Evolutionary conservation across 2,329 filamentous ascomycete genomes (phyloP), one percentile per base, ranked within the genome.

Genomic region (Fusarium subglutinans): DNA sequence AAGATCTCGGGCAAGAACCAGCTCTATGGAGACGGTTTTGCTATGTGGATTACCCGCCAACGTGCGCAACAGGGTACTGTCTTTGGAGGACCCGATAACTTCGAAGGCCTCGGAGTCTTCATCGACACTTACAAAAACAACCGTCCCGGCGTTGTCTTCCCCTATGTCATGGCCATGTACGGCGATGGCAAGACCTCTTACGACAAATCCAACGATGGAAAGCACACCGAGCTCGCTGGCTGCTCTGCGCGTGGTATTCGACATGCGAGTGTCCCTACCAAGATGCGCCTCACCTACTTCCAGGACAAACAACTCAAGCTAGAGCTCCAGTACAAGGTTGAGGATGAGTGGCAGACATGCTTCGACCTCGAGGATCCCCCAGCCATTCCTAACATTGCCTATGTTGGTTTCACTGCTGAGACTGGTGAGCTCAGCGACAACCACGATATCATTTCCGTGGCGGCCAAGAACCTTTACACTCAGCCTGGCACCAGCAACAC

Each of bases 91-190:
- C 87, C 89, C 37, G 96, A 99, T 84, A 90, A 90, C 74, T 99
- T 98, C 78, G 96, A 99, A 82, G 96, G 96, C 9, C 89, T 99
- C 53, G 96, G 95, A 62, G 89, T 99, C 83, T 98, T 98, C 86
- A 90, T 99, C 85, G 96, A 99, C 82, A 99, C 96, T 50, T 99
- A 99, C 89, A 99, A 99, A 91, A 99, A 99, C 87, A 98, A 98
- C 86, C 91, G 96, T 20, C 96, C 96, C 2, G 96, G 96, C 48
- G 93, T 94, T 47, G 93, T 98, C 53, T 99, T 99, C 84, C 96
- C 96, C 57, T 98, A 98, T 81, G 93, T 99, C 79, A 98, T 98
- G 95, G 96, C 95, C 72, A 98, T 98, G 96, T 88, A 95, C 76
- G 96, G 96, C 69, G 96, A 99, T 82, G 96, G 96, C 71, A 87